Conservation (phyloP, 345 rosid genomes). For the Pistacia atlantica region DNA sequence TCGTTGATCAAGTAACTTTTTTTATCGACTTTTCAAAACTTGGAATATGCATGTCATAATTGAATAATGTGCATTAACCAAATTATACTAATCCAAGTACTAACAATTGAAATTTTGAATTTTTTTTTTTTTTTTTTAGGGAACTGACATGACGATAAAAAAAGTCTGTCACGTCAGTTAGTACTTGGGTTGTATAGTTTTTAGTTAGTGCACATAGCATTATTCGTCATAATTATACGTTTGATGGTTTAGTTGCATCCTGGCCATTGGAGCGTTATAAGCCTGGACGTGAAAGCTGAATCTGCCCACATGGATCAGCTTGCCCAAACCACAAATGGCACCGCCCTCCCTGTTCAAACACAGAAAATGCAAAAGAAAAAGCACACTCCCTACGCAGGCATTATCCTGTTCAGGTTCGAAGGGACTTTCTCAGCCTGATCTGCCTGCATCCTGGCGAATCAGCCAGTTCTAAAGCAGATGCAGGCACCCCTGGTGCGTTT, state of each 20-base stretch:
- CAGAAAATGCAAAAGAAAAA: slow-evolving; percentile 36
- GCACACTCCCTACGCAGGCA: slow-evolving; percentile 99
- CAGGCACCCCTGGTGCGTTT: slow-evolving; percentile 99
- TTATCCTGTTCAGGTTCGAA: slow-evolving; percentile 99
- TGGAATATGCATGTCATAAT: neutral
- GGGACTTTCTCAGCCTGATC: slow-evolving; percentile 99
- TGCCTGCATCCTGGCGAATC: slow-evolving; percentile 32
- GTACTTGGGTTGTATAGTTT: no score
- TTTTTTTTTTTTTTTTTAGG: no score
- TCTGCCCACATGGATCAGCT: slow-evolving; percentile 30
- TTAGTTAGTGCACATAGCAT: no score
- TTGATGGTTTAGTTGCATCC: neutral
- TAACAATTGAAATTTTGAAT: no score
- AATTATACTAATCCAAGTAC: no score
- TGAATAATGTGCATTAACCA: no score
- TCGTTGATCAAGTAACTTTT: no score
- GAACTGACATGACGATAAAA: no score
- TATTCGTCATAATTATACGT: neutral
- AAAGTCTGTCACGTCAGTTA: no score
- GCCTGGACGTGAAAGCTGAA: slow-evolving; percentile 15
- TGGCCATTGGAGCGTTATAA: slow-evolving; percentile 8
- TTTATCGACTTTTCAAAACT: neutral
- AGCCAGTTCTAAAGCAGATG: slow-evolving; percentile 43
- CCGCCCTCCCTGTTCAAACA: slow-evolving; percentile 55
- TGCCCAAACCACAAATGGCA: slow-evolving; percentile 32